Evolutionary conservation across 345 rosid species (phyloP), one percentile per base, ranked within the genome.

Genomic region (Syzygium aqueum): DNA sequence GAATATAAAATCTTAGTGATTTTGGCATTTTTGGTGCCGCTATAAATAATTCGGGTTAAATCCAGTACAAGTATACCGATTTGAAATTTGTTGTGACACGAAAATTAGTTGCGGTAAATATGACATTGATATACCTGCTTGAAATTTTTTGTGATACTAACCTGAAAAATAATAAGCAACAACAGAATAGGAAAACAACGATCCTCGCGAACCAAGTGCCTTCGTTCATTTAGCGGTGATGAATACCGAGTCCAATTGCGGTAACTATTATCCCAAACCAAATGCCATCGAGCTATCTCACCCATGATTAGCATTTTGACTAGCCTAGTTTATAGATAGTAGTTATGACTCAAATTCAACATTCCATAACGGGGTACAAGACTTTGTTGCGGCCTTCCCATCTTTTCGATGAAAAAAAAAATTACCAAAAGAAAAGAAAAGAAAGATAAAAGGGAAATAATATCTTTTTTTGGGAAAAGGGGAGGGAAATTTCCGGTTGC

Each of bases 321-420:
- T 2, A 7, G 49, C 40, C 2, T 73, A 37, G 12, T 19, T 73
- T 6, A 73, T 73, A 19, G 4, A 10, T 0, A 37, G 49, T 37
- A 73, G 21, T 73, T 73, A 73, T 1, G 49, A 37, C 7, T 73
- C 49, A 37, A 73, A 73, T 37, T 73, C 5, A 7, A 73, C 4
- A 9, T 37, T 37, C 49, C 10, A 5, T 9, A 19, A 22, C 0
- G 14, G 4, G 8, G 14, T 37, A 9, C 0, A 5, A 2, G 25
- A 33, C 5, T 4, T 73, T 5, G 2, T 6, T 4, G 25, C 6
- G 4, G 19, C 19, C 14, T 21, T 37, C 7, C 0, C 7, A 22
- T 5, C 27, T 10, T 37, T 0, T 67, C 2, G 19, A 8, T 13
- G 5, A 33, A 33, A 19, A 37, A 30, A 3, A 19, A 37, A 19